Evolutionary conservation across 495 filamentous ascomycete genomes (phyloP).

Genomic region (Baudoinia panamericana): DNA sequence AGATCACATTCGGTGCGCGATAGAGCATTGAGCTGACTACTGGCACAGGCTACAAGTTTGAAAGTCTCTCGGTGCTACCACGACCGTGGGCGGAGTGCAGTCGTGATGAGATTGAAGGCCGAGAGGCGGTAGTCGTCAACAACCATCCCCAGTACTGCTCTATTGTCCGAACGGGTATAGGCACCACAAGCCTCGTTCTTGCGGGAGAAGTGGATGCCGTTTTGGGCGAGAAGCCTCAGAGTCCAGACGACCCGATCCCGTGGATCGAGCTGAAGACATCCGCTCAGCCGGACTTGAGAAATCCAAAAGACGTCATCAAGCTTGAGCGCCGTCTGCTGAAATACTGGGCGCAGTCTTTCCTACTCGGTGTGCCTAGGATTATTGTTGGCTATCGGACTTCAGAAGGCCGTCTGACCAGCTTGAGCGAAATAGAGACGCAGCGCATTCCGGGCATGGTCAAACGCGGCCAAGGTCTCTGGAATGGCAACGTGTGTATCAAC

Average conservation of each 20-base stretch:
- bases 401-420: conserved; percentile 52
- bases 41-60: conserved; percentile 88
- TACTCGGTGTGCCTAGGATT: conserved; percentile 83
- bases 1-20: too few relatives aligned
- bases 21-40: conserved; percentile 7
- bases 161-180: conserved; percentile 75
- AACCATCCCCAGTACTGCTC: conserved; percentile 93
- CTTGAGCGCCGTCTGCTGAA: conserved; percentile 85
- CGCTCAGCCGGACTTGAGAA: conserved; percentile 44
- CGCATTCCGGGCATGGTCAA: conserved; percentile 61
- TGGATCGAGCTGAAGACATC: conserved; percentile 95
- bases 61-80: conserved; percentile 65
- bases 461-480: conserved; percentile 55
- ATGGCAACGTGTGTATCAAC: conserved; percentile 83
- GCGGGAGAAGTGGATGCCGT: conserved; percentile 96
- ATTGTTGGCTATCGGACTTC: conserved; percentile 75
- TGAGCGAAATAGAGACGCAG: conserved; percentile 67
- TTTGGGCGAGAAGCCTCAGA: conserved; percentile 65
- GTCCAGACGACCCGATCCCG: conserved; percentile 53
- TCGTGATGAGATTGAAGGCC: conserved; percentile 62
- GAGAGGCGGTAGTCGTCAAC: conserved; percentile 56
- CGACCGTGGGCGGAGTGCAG: conserved; percentile 55
- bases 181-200: conserved; percentile 53
- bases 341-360: conserved; percentile 92
- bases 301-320: conserved; percentile 46